phyloP scores from a whole-genome alignment of 768 basidiomycete species.

The Boletus sp. region DNA sequence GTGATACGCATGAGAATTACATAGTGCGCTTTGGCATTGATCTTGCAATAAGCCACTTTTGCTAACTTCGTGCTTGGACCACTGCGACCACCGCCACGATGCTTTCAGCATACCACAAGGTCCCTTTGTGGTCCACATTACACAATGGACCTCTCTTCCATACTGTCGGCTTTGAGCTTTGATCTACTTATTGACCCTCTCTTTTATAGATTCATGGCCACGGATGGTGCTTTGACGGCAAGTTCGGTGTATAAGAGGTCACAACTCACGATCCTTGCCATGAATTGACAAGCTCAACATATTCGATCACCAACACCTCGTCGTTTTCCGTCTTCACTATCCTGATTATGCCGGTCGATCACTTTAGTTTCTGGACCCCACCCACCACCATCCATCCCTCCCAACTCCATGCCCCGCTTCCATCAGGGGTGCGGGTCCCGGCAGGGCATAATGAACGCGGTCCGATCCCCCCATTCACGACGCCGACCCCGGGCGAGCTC shows the following conservation, averaged over 20 bases:
- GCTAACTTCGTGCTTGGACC: conserved; percentile 1
- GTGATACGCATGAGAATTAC: background rate
- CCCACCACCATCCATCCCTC: conserved; percentile 4
- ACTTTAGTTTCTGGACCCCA: background rate
- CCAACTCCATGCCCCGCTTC: background rate
- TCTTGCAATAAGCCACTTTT: background rate
- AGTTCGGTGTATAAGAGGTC: conserved; percentile 3
- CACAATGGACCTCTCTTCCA: background rate
- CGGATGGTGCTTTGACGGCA: background rate
- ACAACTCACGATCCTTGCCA: background rate
- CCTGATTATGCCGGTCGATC: conserved; percentile 7
- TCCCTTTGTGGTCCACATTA: background rate
- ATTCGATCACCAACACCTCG: background rate
- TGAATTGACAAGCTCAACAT: background rate
- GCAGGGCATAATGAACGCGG: background rate
- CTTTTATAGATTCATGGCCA: background rate
- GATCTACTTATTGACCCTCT: conserved; percentile 1
- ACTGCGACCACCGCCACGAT: background rate
- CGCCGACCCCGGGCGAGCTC: conserved; percentile 6
- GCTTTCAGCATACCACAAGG: background rate
- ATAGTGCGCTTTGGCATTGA: background rate
- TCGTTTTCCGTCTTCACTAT: background rate
- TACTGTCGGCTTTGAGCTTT: background rate
- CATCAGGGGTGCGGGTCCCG: background rate
- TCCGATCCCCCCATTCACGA: background rate